Percentiles rank a stretch among this genome's conserved stretches.
These are phyloP conservation scores for Cyberlindnera mississippiensis DNA, from an alignment of 805 yeast genomes.

Conservation along the genomic window DNA sequence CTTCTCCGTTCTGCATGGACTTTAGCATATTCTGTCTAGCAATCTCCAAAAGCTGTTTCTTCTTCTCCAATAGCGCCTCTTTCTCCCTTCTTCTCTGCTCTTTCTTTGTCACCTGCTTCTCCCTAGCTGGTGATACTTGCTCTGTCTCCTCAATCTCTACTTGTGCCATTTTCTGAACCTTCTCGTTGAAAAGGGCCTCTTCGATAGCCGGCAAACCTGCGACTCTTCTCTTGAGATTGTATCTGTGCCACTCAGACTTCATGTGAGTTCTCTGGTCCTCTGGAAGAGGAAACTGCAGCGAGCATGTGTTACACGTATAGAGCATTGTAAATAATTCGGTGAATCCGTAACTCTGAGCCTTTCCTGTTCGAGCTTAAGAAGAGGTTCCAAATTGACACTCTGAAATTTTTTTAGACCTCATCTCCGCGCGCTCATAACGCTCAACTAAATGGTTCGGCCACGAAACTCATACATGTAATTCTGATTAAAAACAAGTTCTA, in stretches of 20 bases:
- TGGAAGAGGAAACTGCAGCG: conserved; percentile 68
- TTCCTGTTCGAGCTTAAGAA: not conserved
- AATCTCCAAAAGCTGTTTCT: conserved; percentile 35
- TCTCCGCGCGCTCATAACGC: too few relatives aligned
- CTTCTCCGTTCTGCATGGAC: conserved; percentile 19
- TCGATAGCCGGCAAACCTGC: conserved; percentile 77
- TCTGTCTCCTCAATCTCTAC: conserved; percentile 21
- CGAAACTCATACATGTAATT: too few relatives aligned
- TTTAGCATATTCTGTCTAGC: conserved; percentile 38
- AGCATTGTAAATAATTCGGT: conserved; percentile 1
- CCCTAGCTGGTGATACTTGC: conserved; percentile 16
- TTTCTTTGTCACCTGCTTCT: conserved; percentile 36
- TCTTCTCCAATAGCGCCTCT: conserved; percentile 39
- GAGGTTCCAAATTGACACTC: too few relatives aligned
- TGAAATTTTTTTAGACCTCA: too few relatives aligned
- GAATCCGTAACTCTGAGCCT: not conserved
- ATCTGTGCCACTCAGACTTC: conserved; percentile 98
- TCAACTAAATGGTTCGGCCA: too few relatives aligned
- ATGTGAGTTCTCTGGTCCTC: conserved; percentile 84
- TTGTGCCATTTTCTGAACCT: conserved; percentile 40
- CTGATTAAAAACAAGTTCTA: too few relatives aligned
- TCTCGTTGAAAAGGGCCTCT: conserved; percentile 64
- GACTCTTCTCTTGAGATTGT: conserved; percentile 90
- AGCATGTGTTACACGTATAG: conserved; percentile 86
- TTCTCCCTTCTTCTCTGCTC: conserved; percentile 40